Conservation (phyloP, 768 basidiomycete species). For the Lentinula detonsa region DNA sequence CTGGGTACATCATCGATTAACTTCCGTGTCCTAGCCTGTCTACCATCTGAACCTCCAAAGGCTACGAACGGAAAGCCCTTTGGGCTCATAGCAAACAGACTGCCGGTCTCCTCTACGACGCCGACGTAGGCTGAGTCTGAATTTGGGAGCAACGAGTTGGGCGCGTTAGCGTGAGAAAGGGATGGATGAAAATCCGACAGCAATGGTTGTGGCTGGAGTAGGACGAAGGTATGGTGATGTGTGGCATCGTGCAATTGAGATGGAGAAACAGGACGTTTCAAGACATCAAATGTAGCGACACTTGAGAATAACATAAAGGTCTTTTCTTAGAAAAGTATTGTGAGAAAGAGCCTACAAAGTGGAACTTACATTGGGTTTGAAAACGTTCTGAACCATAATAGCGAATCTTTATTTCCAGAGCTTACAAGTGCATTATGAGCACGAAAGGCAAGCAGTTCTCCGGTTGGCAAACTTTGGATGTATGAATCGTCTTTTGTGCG, state of each 20-base stretch:
- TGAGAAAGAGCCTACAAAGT: conserved; percentile 38
- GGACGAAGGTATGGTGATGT: conserved; percentile 55
- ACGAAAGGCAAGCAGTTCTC: conserved; percentile 73
- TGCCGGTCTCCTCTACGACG: conserved; percentile 61
- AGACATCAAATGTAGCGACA: conserved; percentile 79
- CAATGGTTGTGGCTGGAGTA: conserved; percentile 81
- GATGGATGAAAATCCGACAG: conserved; percentile 67
- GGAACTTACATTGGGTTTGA: conserved; percentile 58
- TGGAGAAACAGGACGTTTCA: conserved; percentile 28
- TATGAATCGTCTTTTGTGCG: conserved; percentile 76
- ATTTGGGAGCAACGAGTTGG: conserved; percentile 29
- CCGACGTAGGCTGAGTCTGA: conserved; percentile 77
- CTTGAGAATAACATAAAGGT: conserved; percentile 26
- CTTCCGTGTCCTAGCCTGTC: conserved; percentile 26
- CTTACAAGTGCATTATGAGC: conserved; percentile 16
- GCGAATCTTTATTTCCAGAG: conserved; percentile 19
- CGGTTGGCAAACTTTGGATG: conserved; percentile 75
- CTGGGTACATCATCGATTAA: not conserved
- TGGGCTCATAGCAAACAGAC: conserved; percentile 84
- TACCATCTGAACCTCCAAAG: conserved; percentile 37
- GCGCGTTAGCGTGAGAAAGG: conserved; percentile 21
- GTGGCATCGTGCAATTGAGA: not conserved
- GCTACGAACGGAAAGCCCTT: conserved; percentile 76
- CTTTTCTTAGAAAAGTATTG: not conserved
- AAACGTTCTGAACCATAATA: conserved; percentile 59